Evolutionary conservation across 2,329 filamentous ascomycete species (phyloP).

Genomic region (Aspergillus sp.): DNA sequence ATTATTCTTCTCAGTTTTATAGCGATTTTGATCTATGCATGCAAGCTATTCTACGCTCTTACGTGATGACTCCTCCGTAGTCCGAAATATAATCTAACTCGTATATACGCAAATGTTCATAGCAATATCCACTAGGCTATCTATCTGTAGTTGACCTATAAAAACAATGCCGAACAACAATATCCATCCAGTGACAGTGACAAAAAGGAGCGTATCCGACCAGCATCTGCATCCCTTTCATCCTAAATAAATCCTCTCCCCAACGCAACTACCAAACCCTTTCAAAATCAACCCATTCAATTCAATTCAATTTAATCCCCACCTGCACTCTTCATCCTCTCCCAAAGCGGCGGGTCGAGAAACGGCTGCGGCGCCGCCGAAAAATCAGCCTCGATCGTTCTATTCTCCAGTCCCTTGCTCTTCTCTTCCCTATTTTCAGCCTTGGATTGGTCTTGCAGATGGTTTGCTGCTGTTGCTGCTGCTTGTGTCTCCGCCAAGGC

Average conservation of each 20-base stretch:
- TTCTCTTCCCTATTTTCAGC: neutral
- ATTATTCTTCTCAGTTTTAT: neutral
- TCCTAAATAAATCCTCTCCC: neutral
- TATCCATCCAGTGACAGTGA: too few species aligned
- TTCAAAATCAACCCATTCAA: neutral
- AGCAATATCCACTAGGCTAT: neutral
- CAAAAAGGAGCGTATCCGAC: too few species aligned
- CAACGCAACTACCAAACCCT: neutral
- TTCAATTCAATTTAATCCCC: neutral
- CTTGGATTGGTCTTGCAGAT: neutral
- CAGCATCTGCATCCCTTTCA: neutral
- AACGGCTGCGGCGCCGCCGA: slow-evolving; percentile 38
- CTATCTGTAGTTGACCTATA: neutral
- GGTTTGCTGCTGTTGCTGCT: too few species aligned
- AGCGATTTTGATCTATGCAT: neutral
- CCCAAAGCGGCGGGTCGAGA: slow-evolving; percentile 36
- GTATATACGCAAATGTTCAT: neutral
- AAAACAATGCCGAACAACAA: neutral
- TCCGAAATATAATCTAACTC: neutral
- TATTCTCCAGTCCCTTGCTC: neutral
- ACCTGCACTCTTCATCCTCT: slow-evolving; percentile 22
- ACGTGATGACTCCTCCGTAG: neutral
- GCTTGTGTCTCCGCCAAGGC: neutral
- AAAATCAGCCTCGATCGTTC: slow-evolving; percentile 22
- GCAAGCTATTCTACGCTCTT: neutral